Conservation (phyloP, 257 asterid species). For the Forsythia suspensa region DNA sequence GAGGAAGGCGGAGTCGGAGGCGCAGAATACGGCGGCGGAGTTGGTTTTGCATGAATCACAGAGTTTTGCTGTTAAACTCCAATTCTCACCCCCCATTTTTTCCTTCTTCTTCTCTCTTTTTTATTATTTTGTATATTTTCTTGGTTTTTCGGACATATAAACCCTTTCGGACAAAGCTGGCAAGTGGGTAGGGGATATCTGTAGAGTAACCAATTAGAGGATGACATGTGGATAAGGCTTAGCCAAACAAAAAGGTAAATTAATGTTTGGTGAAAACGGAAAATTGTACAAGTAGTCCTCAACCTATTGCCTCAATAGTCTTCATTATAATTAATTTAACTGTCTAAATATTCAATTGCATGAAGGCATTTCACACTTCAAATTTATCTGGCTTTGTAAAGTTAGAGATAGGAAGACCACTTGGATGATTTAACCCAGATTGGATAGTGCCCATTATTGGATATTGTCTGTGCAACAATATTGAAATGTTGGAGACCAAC, state of each 20-base stretch:
- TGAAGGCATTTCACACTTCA: too few relatives aligned
- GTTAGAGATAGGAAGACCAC: background rate
- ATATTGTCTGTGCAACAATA: background rate
- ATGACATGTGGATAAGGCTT: constrained; percentile 33
- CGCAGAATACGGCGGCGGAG: constrained; percentile 66
- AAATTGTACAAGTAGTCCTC: background rate
- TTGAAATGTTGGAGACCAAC: background rate
- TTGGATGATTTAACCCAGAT: background rate
- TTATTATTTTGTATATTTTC: background rate
- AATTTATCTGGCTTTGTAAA: too few relatives aligned
- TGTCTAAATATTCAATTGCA: background rate
- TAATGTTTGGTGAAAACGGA: background rate
- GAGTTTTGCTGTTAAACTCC: constrained; percentile 63
- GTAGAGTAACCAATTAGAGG: constrained; percentile 23
- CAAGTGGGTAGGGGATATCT: constrained; percentile 39
- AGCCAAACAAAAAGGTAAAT: constrained; percentile 39
- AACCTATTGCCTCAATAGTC: background rate
- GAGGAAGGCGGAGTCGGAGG: constrained; percentile 75
- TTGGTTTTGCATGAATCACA: constrained; percentile 74
- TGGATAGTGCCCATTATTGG: too few relatives aligned
- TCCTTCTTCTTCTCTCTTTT: background rate
- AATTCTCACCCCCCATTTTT: constrained; percentile 53
- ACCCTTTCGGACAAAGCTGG: background rate
- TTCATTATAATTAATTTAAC: background rate
- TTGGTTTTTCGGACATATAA: constrained; percentile 8